Percentiles rank a stretch among this genome's conserved stretches.
Evolutionary conservation across 352 stramenopile species (phyloP).

Genomic region (Phytophthora agathidicida): DNA sequence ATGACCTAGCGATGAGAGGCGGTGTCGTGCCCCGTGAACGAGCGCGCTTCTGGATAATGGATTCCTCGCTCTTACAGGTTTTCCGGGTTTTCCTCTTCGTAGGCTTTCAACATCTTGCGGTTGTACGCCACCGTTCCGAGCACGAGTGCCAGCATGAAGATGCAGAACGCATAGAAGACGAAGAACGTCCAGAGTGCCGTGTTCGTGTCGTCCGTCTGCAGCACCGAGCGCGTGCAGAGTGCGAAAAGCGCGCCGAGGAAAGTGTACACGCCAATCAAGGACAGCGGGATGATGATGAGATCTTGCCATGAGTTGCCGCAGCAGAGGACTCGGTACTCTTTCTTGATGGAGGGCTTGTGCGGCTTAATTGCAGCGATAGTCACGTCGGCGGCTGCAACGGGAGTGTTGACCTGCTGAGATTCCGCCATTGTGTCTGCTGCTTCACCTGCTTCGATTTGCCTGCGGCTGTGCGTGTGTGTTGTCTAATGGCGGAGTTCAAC

Average conservation of each 20-base stretch:
- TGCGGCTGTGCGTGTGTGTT: slow-evolving; percentile 3
- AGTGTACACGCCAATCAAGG: slow-evolving; percentile 60
- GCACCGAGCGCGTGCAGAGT: slow-evolving; percentile 68
- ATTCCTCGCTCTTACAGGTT: slow-evolving; percentile 17
- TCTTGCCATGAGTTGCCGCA: slow-evolving; percentile 79
- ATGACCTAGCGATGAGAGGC: neutral
- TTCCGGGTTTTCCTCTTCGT: slow-evolving; percentile 43
- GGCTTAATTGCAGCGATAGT: slow-evolving; percentile 59
- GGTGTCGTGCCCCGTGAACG: too few species aligned
- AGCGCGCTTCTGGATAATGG: neutral
- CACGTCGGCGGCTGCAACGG: slow-evolving; percentile 42
- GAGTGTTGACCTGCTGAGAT: slow-evolving; percentile 7
- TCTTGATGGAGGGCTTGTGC: slow-evolving; percentile 42
- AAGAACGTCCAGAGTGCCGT: slow-evolving; percentile 87
- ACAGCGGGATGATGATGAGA: slow-evolving; percentile 74
- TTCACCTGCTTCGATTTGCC: neutral
- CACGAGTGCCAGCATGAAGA: slow-evolving; percentile 67
- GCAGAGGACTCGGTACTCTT: slow-evolving; percentile 57
- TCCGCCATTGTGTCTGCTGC: slow-evolving; percentile 23
- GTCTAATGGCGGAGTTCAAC: slow-evolving; percentile 5
- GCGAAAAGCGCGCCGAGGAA: slow-evolving; percentile 74
- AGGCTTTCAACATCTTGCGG: slow-evolving; percentile 58
- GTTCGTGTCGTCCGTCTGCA: slow-evolving; percentile 80
- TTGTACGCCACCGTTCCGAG: slow-evolving; percentile 71
- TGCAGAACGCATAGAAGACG: slow-evolving; percentile 67